These are phyloP conservation scores for Diaporthe caulivora DNA, from an alignment of 2,329 filamentous ascomycete species.

Conservation along the genomic window DNA sequence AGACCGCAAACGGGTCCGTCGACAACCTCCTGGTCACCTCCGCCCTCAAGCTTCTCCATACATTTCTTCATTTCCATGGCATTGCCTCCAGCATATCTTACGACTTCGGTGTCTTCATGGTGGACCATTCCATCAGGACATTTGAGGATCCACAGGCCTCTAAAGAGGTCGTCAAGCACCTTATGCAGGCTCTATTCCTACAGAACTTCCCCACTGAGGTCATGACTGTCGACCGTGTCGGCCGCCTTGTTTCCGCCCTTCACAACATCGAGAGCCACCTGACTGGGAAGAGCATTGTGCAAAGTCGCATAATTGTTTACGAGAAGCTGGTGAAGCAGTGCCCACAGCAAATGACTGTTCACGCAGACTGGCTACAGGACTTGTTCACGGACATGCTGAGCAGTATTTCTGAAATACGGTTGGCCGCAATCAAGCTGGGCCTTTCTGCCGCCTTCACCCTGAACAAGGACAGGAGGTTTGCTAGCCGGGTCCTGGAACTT, in stretches of 20 bases:
- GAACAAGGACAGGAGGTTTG: slow-evolving; percentile 76
- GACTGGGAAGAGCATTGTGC: slow-evolving; percentile 83
- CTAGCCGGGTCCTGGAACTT: slow-evolving; percentile 75
- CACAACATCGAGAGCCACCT: slow-evolving; percentile 80
- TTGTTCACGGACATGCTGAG: slow-evolving; percentile 87
- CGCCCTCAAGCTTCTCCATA: slow-evolving; percentile 81
- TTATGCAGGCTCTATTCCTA: slow-evolving; percentile 83
- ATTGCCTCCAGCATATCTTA: slow-evolving; percentile 78
- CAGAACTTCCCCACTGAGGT: slow-evolving; percentile 83
- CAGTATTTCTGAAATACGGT: slow-evolving; percentile 79
- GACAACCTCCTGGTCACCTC: slow-evolving; percentile 82
- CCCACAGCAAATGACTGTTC: slow-evolving; percentile 75
- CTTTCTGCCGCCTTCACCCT: slow-evolving; percentile 77
- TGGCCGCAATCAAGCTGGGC: slow-evolving; percentile 80
- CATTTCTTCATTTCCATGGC: slow-evolving; percentile 80
- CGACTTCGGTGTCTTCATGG: slow-evolving; percentile 83
- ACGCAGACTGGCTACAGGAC: slow-evolving; percentile 84
- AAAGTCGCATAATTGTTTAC: slow-evolving; percentile 83
- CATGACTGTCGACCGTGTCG: slow-evolving; percentile 79
- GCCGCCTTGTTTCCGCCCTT: slow-evolving; percentile 77
- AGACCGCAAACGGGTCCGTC: slow-evolving; percentile 64
- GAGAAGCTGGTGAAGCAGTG: slow-evolving; percentile 80
- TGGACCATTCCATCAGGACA: slow-evolving; percentile 83
- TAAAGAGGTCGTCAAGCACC: slow-evolving; percentile 82
- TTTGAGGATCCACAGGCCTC: slow-evolving; percentile 77